Base-by-base conservation (phyloP, 106 monocot species). In the Dioscorea alata region DNA sequence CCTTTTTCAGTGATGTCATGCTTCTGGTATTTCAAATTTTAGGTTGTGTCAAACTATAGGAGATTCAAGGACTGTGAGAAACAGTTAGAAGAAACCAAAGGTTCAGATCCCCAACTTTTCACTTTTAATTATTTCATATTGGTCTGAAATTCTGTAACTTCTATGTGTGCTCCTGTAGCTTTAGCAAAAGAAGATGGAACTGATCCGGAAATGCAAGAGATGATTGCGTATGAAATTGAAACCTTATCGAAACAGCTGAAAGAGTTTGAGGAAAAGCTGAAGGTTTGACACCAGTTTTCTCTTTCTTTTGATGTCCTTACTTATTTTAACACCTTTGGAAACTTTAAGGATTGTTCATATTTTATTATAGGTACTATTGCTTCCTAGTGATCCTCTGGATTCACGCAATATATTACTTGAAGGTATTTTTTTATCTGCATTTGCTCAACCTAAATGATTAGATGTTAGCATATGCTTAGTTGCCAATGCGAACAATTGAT, bases 321-420 rank as follows among this genome's bases (percentile, higher is more conserved):
- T 32, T 28, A 8, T 33, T 4, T 15, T 33, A 32, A 15, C 3
- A 62, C 25, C 32, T 32, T 18, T 3, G 15, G 54, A 42, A 8
- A 42, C 6, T 54, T 54, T 14, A 54, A 18, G 54, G 54, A 8
- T 54, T 54, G 5, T 54, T 54, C 54, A 14, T 54, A 54, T 54
- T 54, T 54, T 19, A 19, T 78, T 50, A 57, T 62, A 96, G 96
- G 64, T 87, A 61, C 52, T 92, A 64, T 75, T 96, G 53, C 73
- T 96, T 85, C 96, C 96, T 8, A 92, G 69, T 61, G 86, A 96
- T 81, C 92, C 96, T 72, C 76, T 92, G 60, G 96, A 96, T 86
- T 68, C 84, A 57, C 88, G 96, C 28, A 96, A 96, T 85, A 96
- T 96, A 68, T 70, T 92, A 61, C 88, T 96, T 63, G 96, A 96